Conservation (phyloP, 805 yeast genomes). For the Starmerella sp. region DNA sequence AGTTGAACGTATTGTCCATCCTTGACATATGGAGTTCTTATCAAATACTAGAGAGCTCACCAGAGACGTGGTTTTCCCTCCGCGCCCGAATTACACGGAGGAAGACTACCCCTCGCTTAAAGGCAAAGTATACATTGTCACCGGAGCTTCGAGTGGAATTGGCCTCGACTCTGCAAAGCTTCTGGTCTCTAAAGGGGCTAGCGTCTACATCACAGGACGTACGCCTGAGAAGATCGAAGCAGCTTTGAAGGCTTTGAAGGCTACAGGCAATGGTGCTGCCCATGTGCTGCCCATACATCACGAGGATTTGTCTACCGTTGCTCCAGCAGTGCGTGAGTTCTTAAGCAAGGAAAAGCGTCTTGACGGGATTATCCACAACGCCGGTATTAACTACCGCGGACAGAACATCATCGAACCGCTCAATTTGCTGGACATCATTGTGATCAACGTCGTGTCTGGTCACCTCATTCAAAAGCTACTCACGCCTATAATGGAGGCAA, state of each 20-base stretch:
- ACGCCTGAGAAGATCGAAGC: conserved; percentile 28
- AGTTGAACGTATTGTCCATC: neutral
- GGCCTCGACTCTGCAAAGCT: conserved; percentile 22
- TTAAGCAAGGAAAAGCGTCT: conserved; percentile 24
- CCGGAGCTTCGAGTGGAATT: conserved; percentile 25
- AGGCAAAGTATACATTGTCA: conserved; percentile 29
- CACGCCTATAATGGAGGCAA: conserved; percentile 29
- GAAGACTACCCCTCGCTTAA: conserved; percentile 26
- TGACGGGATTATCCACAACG: conserved; percentile 34
- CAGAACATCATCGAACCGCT: conserved; percentile 8
- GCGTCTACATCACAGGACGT: conserved; percentile 33
- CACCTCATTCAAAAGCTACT: conserved; percentile 32
- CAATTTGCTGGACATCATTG: conserved; percentile 30
- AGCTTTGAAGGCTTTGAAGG: conserved; percentile 26
- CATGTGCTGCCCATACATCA: conserved; percentile 19
- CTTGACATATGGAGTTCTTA: conserved; percentile 5
- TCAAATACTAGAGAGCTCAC: conserved; percentile 10
- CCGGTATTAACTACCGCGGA: conserved; percentile 23
- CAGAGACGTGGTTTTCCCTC: conserved; percentile 13
- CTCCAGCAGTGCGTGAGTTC: conserved; percentile 30
- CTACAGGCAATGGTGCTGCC: conserved; percentile 7
- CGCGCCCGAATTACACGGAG: conserved; percentile 14
- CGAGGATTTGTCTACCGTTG: conserved; percentile 35
- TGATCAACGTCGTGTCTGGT: conserved; percentile 39
- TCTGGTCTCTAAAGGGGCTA: conserved; percentile 28